A percentile compares a stretch with the other conserved stretches of the same genome.
Conservation (phyloP, 371 early-diverging fungal species). For the Apophysomyces trapeziformis region DNA sequence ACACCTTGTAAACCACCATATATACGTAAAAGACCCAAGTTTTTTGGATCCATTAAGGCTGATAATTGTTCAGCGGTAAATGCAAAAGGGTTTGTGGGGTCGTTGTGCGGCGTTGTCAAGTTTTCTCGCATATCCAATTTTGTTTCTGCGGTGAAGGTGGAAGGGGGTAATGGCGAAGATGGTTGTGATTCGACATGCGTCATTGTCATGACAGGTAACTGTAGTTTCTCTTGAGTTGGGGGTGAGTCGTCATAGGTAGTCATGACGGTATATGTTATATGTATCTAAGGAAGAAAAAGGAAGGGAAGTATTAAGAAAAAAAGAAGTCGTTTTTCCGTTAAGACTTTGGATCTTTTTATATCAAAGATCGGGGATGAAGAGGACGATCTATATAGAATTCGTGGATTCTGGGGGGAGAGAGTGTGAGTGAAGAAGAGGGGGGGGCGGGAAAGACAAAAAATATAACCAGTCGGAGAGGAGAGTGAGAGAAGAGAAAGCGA, state of each 20-base stretch:
- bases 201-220: conserved; percentile 12
- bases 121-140: conserved; percentile 30
- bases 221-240: conserved; percentile 14
- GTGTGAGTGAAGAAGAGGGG: neutral
- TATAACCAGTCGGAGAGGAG: neutral
- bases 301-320: neutral
- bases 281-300: neutral
- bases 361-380: neutral
- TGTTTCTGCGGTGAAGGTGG: neutral
- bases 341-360: neutral
- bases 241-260: neutral
- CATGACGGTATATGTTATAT: neutral
- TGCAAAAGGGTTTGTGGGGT: conserved; percentile 56
- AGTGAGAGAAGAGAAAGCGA: neutral
- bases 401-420: neutral
- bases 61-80: conserved; percentile 55
- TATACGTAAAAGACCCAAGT: conserved; percentile 44
- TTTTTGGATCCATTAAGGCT: conserved; percentile 62
- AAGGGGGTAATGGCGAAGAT: conserved; percentile 12
- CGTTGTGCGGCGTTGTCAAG: conserved; percentile 37
- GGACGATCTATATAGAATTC: too few relatives aligned
- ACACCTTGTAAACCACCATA: conserved; percentile 59
- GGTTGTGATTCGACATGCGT: conserved; percentile 13
- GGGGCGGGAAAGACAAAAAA: neutral
- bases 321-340: neutral